Base-by-base conservation (phyloP, 768 basidiomycete genomes). In the Austroboletus eburneus region DNA sequence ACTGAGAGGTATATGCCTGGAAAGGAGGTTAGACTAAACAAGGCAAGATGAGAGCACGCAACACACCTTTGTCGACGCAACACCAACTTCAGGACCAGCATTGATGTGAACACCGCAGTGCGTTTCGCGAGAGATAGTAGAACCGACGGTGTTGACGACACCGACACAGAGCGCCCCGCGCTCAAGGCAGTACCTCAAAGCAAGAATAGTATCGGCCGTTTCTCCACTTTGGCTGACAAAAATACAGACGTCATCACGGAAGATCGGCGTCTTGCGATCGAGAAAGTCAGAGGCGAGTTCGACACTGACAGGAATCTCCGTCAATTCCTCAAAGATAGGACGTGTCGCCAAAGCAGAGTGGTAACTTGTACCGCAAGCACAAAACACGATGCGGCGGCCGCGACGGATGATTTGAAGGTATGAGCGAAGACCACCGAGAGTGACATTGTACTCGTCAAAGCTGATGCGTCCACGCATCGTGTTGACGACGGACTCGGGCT, bases 391-490 rank as follows among this genome's bases (percentile, higher is more conserved):
- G 45, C 96, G 81, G 51, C 96, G 78, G 45, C 93, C 88, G 54
- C 96, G 85, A 50, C 96, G 84, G 63, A 99, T 98, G 64, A 96
- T 94, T 32, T 86, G 89, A 49, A 99, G 80, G 68, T 98, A 98
- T 16, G 87, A 87, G 50, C 93, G 90, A 50, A 99, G 77, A 32
- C 96, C 96, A 64, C 96, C 96, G 35, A 99, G 84, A 10, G 87
- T 97, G 63, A 99, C 89, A 54, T 77, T 78, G 70, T 90, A 80
- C 43, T 77, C 82, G 63, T 98, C 96, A 58, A 99, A 99, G 78
- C 96, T 98, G 75, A 99, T 89, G 57, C 96, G 92, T 50, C 96
- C 96, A 80, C 96, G 89, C 96, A 99, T 99, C 42, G 96, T 99
- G 79, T 99, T 99, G 71, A 98, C 92, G 52, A 98, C 96, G 22